These are phyloP conservation scores for Parastagonospora nodorum DNA, from an alignment of 2,329 filamentous ascomycete genomes.

Conservation along the genomic window DNA sequence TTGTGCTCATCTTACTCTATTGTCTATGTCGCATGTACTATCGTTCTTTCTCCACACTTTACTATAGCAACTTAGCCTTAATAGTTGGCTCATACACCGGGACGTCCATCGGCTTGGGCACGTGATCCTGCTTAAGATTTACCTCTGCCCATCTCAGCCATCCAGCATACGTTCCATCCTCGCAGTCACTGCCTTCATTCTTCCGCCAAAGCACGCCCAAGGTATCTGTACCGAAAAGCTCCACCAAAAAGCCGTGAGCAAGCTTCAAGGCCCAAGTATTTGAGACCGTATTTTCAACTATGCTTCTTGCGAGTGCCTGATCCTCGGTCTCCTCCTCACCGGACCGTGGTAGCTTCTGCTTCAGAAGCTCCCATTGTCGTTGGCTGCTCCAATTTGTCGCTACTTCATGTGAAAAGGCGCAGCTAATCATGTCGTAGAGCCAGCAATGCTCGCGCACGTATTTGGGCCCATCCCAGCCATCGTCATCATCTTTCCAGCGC, in stretches of 20 bases:
- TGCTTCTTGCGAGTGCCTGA: slow-evolving; percentile 55
- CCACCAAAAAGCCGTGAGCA: slow-evolving; percentile 59
- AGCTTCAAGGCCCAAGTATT: slow-evolving; percentile 62
- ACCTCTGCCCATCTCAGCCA: slow-evolving; percentile 59
- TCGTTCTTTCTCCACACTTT: not conserved
- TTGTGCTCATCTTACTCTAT: not conserved
- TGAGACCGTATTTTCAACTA: slow-evolving; percentile 58
- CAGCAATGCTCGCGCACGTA: slow-evolving; percentile 51
- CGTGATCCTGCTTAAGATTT: slow-evolving; percentile 52
- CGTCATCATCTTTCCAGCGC: slow-evolving; percentile 57
- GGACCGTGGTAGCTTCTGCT: slow-evolving; percentile 44
- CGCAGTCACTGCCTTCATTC: slow-evolving; percentile 55
- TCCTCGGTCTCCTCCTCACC: slow-evolving; percentile 52
- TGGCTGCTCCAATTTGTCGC: slow-evolving; percentile 58
- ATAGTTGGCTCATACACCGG: slow-evolving; percentile 20
- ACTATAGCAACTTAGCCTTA: slow-evolving; percentile 9
- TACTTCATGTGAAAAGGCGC: slow-evolving; percentile 47
- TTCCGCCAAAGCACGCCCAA: slow-evolving; percentile 61
- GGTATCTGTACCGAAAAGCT: slow-evolving; percentile 54
- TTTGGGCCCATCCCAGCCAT: slow-evolving; percentile 59
- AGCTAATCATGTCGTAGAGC: slow-evolving; percentile 28
- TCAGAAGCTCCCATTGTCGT: slow-evolving; percentile 58
- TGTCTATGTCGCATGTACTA: not conserved
- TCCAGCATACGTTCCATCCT: slow-evolving; percentile 59
- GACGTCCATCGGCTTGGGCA: slow-evolving; percentile 15